A percentile compares a stretch with the other conserved stretches of the same genome.
Conservation (phyloP, 2,329 filamentous ascomycete genomes). For the Penicillium psychrosexuale region DNA sequence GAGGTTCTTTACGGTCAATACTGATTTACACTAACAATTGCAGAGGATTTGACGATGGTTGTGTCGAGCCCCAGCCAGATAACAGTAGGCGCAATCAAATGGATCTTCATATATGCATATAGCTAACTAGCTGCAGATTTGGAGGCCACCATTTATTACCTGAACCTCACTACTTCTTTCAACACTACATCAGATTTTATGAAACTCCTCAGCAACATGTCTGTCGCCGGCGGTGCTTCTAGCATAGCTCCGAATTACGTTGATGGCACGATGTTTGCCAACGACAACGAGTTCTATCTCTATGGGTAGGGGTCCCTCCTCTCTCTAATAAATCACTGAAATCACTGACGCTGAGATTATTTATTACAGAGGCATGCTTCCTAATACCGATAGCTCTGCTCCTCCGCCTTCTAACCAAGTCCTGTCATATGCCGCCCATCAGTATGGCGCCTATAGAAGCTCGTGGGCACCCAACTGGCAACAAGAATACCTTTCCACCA, state of each 20-base stretch:
- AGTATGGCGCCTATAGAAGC: slow-evolving; percentile 51
- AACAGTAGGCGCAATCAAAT: background rate
- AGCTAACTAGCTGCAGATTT: slow-evolving; percentile 10
- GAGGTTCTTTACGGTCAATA: background rate
- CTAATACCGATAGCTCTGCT: slow-evolving; percentile 34
- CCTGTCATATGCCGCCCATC: slow-evolving; percentile 49
- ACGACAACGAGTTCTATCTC: slow-evolving; percentile 60
- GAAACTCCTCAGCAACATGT: slow-evolving; percentile 35
- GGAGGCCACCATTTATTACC: slow-evolving; percentile 10
- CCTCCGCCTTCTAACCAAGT: slow-evolving; percentile 46
- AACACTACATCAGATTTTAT: slow-evolving; percentile 15
- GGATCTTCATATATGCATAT: background rate
- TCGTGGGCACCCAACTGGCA: slow-evolving; percentile 39
- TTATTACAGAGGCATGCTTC: slow-evolving; percentile 46
- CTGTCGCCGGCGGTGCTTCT: slow-evolving; percentile 16
- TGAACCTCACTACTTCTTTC: slow-evolving; percentile 17
- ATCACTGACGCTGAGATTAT: background rate
- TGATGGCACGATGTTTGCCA: slow-evolving; percentile 64
- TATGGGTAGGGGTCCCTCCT: slow-evolving; percentile 51
- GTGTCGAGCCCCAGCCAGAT: background rate
- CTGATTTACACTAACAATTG: background rate
- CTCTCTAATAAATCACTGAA: background rate
- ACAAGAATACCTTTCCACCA: slow-evolving; percentile 40
- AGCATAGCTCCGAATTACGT: slow-evolving; percentile 51
- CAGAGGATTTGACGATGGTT: slow-evolving; percentile 15